Conservation (phyloP, 75 land plant species). For the Chamaecyparis obtusa region DNA sequence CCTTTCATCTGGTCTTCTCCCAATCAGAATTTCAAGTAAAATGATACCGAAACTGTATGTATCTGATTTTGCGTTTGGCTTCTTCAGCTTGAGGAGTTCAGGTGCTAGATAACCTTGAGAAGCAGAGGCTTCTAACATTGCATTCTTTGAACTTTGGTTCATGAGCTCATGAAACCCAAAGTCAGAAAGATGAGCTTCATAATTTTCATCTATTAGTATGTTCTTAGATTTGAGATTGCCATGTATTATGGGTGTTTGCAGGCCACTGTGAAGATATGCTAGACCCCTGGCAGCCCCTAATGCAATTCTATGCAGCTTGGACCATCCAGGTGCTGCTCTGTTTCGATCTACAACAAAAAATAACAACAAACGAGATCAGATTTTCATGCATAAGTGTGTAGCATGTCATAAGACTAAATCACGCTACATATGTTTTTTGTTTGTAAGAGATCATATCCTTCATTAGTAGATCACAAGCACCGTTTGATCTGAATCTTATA, state of each 20-base stretch:
- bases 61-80: conserved; percentile 57
- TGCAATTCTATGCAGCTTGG: conserved; percentile 44
- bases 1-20: conserved; percentile 47
- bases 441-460: neutral
- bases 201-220: conserved; percentile 54
- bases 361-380: neutral
- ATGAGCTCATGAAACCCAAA: conserved; percentile 65
- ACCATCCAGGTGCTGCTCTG: conserved; percentile 48
- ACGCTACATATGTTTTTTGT: neutral
- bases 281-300: conserved; percentile 66
- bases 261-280: conserved; percentile 64
- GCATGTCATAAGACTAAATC: neutral
- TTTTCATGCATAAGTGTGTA: neutral
- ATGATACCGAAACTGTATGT: conserved; percentile 79
- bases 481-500: neutral
- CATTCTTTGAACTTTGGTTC: conserved; percentile 42
- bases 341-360: conserved; percentile 27
- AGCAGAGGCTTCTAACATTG: conserved; percentile 67
- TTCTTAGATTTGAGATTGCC: conserved; percentile 88
- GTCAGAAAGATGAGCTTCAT: conserved; percentile 63
- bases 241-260: conserved; percentile 60
- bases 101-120: conserved; percentile 83
- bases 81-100: conserved; percentile 79
- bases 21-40: conserved; percentile 68
- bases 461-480: neutral